Evolutionary conservation across 2,329 filamentous ascomycete species (phyloP).

Genomic region (Leptographium wingfieldii): DNA sequence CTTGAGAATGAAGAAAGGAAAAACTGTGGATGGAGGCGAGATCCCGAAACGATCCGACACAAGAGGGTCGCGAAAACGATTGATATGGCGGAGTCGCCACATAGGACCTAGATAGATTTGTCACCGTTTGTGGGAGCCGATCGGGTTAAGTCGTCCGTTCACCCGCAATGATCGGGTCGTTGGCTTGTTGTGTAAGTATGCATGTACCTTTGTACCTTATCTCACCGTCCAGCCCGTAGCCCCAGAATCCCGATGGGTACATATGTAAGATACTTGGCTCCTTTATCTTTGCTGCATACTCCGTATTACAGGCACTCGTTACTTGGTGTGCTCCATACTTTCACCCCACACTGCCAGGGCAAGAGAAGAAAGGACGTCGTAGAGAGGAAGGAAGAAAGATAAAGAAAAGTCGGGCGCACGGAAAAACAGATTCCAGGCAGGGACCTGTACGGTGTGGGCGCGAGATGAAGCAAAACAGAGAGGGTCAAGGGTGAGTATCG

Average conservation of each 20-base stretch:
- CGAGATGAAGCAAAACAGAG: not conserved
- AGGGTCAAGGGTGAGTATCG: not conserved
- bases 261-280: not conserved
- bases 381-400: not conserved
- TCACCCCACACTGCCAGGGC: not conserved
- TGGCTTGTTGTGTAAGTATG: not conserved
- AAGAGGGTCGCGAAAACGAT: not conserved
- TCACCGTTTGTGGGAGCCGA: not conserved
- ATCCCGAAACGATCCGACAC: not conserved
- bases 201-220: not conserved
- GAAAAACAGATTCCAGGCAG: not conserved
- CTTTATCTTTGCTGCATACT: not conserved
- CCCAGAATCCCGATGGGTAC: not conserved
- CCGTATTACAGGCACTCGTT: not conserved
- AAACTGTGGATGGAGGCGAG: not conserved
- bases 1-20: not conserved
- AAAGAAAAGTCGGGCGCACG: slow-evolving; percentile 2
- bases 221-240: not conserved
- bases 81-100: not conserved
- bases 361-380: not conserved
- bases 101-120: not conserved
- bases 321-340: not conserved
- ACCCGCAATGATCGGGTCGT: not conserved
- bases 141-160: not conserved
- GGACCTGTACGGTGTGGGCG: too few relatives aligned